phyloP scores from a whole-genome alignment of 441 rosid genomes.

The Euphorbia corollata region DNA sequence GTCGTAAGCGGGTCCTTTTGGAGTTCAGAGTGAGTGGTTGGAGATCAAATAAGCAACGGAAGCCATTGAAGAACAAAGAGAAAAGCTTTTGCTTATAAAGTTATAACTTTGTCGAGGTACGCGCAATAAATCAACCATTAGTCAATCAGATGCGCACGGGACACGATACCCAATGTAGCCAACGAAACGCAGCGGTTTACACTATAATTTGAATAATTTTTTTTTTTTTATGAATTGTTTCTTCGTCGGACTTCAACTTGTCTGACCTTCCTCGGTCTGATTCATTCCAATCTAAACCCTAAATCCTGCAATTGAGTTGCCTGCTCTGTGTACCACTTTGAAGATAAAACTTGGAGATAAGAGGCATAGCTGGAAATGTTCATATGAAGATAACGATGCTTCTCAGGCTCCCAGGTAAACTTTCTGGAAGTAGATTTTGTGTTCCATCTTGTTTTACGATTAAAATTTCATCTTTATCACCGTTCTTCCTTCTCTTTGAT shows the following conservation, averaged over 20 bases:
- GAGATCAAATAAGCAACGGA: slow-evolving; percentile 18
- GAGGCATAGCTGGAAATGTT: background rate
- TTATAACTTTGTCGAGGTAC: no score
- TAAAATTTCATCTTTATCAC: background rate
- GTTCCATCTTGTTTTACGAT: background rate
- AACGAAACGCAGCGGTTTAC: no score
- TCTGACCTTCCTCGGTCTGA: no score
- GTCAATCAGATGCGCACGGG: no score
- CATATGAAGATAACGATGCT: slow-evolving; percentile 35
- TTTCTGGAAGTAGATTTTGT: background rate
- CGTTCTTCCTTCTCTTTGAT: background rate
- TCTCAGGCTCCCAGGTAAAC: slow-evolving; percentile 33
- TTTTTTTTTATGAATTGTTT: no score
- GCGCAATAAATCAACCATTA: no score
- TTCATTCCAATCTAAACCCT: slow-evolving; percentile 8
- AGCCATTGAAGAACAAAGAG: slow-evolving; percentile 4
- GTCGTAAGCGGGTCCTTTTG: background rate
- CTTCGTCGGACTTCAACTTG: no score
- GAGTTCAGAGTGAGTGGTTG: background rate
- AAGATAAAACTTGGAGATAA: slow-evolving; percentile 2
- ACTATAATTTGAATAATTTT: no score
- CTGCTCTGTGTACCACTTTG: background rate
- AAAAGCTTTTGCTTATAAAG: background rate
- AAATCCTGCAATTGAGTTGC: background rate
- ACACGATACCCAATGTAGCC: no score